Evolutionary conservation across 2,329 filamentous ascomycete species (phyloP), one percentile per base, ranked within the genome.

Genomic region (Aspergillus melleus): DNA sequence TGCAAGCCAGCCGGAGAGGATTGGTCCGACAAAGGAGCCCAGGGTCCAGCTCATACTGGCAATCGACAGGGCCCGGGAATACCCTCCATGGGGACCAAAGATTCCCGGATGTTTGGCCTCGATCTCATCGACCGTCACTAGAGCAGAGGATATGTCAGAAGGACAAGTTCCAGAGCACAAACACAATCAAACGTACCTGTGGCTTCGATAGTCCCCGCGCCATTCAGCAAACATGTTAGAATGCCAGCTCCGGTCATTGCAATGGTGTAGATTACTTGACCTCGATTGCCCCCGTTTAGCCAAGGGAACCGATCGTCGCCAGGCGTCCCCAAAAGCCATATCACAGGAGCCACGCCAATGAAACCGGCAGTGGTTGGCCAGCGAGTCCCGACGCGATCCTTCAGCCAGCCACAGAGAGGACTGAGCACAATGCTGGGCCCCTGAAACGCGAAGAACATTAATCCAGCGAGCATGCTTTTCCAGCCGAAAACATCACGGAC

Each of bases 371-470:
- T 65, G 19, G 64, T 68, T 6, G 70, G 64, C 36, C 64, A 55
- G 19, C 66, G 66, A 1, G 66, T 70, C 4, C 70, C 72, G 22
- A 68, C 57, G 10, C 60, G 60, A 53, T 71, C 66, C 24, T 71
- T 70, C 52, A 81, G 65, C 74, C 76, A 78, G 12, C 84, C 87
- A 1, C 86, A 80, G 0, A 86, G 49, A 0, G 88, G 88, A 0
- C 84, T 83, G 2, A 84, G 63, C 66, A 90, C 84, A 8, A 83
- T 81, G 2, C 60, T 61, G 0, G 88, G 88, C 2, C 87, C 73
- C 51, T 88, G 83, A 29, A 90, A 66, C 3, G 80, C 76, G 2
- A 86, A 76, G 64, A 88, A 86, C 16, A 86, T 71, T 6, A 87
- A 70, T 0, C 85, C 85, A 1, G 83, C 81, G 0, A 80, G 83